These are phyloP conservation scores for Chernovozyma aurita DNA, from an alignment of 1,139 yeast genomes.

Conservation along the genomic window DNA sequence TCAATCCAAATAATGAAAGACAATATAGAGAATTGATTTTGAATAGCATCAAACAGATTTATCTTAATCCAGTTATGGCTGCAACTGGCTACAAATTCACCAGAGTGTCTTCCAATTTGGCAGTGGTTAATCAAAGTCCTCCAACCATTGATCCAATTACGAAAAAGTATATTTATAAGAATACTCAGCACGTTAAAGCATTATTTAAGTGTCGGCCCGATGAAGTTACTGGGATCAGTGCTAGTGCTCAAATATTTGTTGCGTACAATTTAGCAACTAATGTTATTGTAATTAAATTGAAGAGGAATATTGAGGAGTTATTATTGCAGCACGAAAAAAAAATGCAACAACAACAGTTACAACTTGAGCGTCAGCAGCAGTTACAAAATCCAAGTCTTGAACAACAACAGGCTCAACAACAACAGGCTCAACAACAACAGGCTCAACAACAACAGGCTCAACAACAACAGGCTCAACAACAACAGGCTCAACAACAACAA, in stretches of 20 bases:
- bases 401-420: neutral
- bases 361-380: neutral
- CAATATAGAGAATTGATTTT: conserved; percentile 35
- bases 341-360: neutral
- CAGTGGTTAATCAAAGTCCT: conserved; percentile 10
- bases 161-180: conserved; percentile 4
- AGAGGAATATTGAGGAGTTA: conserved; percentile 5
- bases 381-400: neutral
- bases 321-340: neutral
- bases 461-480: neutral
- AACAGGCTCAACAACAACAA: neutral
- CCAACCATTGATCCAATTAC: conserved; percentile 5
- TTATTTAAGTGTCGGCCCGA: conserved; percentile 5
- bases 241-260: conserved; percentile 5
- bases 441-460: neutral
- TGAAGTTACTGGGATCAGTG: conserved; percentile 1
- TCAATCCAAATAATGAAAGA: conserved; percentile 25
- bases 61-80: conserved; percentile 39
- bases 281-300: conserved; percentile 7
- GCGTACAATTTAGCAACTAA: conserved; percentile 6
- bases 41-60: conserved; percentile 33
- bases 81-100: conserved; percentile 27
- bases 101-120: conserved; percentile 30
- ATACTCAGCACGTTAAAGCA: conserved; percentile 5
- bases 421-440: neutral